A percentile compares a stretch with the other conserved stretches of the same genome.
Conservation (phyloP, 805 yeast species). For the Yamadazyma nakazawae region DNA sequence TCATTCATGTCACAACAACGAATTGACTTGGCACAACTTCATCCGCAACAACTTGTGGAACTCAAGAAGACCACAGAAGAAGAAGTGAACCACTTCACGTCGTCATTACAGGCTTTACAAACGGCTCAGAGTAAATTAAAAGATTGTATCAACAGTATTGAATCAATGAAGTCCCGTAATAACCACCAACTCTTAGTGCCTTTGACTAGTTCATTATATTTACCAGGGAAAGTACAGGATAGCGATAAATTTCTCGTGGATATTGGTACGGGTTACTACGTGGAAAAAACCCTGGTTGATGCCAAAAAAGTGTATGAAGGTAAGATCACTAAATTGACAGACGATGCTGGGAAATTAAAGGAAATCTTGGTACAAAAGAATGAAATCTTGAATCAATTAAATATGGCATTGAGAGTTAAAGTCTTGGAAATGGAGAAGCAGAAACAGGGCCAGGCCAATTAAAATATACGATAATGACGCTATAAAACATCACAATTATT, state of each 20-base stretch:
- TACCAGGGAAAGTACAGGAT: constrained; percentile 75
- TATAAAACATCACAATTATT: background rate
- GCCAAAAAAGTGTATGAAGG: constrained; percentile 68
- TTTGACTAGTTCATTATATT: constrained; percentile 80
- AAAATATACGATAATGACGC: constrained; percentile 6
- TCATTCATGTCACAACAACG: constrained; percentile 15
- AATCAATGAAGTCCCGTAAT: constrained; percentile 41
- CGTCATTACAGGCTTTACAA: constrained; percentile 77
- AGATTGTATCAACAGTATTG: constrained; percentile 75
- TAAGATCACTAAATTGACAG: constrained; percentile 68
- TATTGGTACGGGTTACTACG: constrained; percentile 93
- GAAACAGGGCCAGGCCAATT: background rate
- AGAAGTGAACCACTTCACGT: constrained; percentile 82
- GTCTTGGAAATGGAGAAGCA: constrained; percentile 44
- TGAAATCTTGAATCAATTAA: constrained; percentile 59
- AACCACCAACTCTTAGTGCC: constrained; percentile 71
- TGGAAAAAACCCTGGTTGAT: constrained; percentile 69
- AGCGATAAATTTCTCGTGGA: constrained; percentile 79
- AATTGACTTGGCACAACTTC: constrained; percentile 65
- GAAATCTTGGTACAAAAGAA: constrained; percentile 74
- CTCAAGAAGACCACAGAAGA: constrained; percentile 79
- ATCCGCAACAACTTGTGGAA: constrained; percentile 80
- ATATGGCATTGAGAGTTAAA: constrained; percentile 52
- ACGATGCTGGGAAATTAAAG: constrained; percentile 71
- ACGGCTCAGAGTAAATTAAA: constrained; percentile 78